A percentile compares a stretch with the other conserved stretches of the same genome.
phyloP scores from a whole-genome alignment of 441 rosid species.

The Eruca vesicaria region DNA sequence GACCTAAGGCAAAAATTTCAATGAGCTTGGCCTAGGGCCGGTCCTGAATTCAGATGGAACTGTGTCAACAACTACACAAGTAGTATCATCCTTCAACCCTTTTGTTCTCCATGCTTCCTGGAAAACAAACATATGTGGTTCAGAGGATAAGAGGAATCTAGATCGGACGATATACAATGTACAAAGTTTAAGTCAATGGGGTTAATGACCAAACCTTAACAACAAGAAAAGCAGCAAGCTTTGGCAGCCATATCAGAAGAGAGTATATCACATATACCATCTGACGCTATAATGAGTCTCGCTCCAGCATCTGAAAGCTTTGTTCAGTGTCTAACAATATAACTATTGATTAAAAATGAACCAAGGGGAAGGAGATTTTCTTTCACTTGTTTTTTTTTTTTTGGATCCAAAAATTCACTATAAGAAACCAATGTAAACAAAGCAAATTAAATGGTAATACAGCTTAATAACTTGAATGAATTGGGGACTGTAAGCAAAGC shows the following conservation, averaged over 20 bases:
- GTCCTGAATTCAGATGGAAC: no score
- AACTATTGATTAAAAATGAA: slow-evolving; percentile 2
- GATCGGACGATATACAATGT: not conserved
- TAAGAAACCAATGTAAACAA: no score
- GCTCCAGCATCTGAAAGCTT: slow-evolving; percentile 90
- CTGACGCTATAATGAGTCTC: slow-evolving; percentile 93
- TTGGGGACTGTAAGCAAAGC: no score
- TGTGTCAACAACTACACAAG: slow-evolving; percentile 97
- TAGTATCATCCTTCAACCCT: slow-evolving; percentile 98
- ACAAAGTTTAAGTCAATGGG: not conserved
- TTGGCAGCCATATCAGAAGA: slow-evolving; percentile 93
- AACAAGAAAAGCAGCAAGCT: slow-evolving; percentile 90
- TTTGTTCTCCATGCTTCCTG: slow-evolving; percentile 96
- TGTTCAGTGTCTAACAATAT: slow-evolving; percentile 1
- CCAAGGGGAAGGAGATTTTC: slow-evolving; percentile 38
- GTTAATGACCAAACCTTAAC: slow-evolving; percentile 66
- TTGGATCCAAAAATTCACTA: no score
- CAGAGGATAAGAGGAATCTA: not conserved
- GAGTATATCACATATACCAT: slow-evolving; percentile 97
- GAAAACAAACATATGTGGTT: not conserved
- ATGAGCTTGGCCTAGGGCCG: no score
- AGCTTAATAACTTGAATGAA: no score
- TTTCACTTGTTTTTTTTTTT: slow-evolving; percentile 99
- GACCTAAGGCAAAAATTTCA: no score
- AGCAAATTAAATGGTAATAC: no score